Conservation (phyloP, 768 basidiomycete species). For the Panaeolus papilionaceus region DNA sequence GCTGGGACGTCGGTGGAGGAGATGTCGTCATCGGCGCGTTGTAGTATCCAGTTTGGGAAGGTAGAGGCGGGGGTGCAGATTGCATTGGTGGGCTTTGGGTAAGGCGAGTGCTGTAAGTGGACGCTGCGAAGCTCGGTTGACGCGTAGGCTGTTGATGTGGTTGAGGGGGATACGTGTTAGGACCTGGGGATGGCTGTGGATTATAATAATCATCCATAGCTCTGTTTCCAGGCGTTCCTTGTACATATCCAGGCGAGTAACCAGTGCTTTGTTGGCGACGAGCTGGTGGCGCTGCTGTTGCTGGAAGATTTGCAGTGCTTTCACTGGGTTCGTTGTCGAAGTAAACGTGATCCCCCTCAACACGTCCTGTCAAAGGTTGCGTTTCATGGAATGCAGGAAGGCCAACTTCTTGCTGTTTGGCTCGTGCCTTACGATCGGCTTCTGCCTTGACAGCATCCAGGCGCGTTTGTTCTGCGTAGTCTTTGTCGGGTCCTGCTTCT, state of each 20-base stretch:
- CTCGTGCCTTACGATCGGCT: slow-evolving; percentile 79
- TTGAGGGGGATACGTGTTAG: slow-evolving; percentile 50
- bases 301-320: slow-evolving; percentile 31
- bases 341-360: slow-evolving; percentile 63
- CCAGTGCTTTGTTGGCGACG: slow-evolving; percentile 36
- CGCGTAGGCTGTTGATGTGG: slow-evolving; percentile 46
- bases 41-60: slow-evolving; percentile 28
- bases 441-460: slow-evolving; percentile 89
- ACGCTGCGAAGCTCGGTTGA: slow-evolving; percentile 44
- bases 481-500: slow-evolving; percentile 35
- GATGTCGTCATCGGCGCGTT: slow-evolving; percentile 34
- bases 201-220: slow-evolving; percentile 80
- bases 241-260: slow-evolving; percentile 68
- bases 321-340: slow-evolving; percentile 53
- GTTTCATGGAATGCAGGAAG: slow-evolving; percentile 79
- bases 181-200: slow-evolving; percentile 37
- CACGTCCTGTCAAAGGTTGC: slow-evolving; percentile 68
- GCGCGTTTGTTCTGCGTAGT: slow-evolving; percentile 70
- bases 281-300: slow-evolving; percentile 36
- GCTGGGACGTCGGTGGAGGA: slow-evolving; percentile 41
- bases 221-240: slow-evolving; percentile 66
- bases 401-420: slow-evolving; percentile 65
- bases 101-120: slow-evolving; percentile 33
- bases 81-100: slow-evolving; percentile 26
- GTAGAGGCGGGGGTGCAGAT: slow-evolving; percentile 22